These are phyloP conservation scores for Pichia pseudocactophila DNA, from an alignment of 805 yeast species.

Conservation along the genomic window DNA sequence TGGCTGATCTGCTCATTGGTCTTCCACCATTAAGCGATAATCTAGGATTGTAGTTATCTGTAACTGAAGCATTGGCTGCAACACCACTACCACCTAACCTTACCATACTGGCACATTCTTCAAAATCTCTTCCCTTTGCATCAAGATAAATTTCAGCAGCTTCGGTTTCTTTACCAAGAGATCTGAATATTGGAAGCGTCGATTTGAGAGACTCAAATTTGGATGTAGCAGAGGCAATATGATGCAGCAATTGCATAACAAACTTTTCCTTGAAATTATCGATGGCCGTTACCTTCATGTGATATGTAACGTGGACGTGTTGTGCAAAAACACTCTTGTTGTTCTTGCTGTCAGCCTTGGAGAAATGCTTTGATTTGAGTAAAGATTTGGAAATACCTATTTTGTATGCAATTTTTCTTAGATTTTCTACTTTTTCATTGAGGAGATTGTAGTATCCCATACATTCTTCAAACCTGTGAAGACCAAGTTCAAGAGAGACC, in stretches of 20 bases:
- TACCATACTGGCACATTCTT: constrained; percentile 38
- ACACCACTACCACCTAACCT: constrained; percentile 52
- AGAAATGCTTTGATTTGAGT: constrained; percentile 15
- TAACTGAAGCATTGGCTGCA: constrained; percentile 11
- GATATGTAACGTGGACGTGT: constrained; percentile 10
- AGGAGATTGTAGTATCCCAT: constrained; percentile 27
- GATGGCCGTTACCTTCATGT: constrained; percentile 18
- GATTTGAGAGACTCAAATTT: constrained; percentile 14
- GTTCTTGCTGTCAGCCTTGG: constrained; percentile 10
- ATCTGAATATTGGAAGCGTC: constrained; percentile 24
- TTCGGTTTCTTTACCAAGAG: constrained; percentile 36
- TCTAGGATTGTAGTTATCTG: not conserved
- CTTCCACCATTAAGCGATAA: not conserved
- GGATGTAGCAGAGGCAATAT: constrained; percentile 16
- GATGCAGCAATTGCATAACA: constrained; percentile 15
- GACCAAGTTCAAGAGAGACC: constrained; percentile 41
- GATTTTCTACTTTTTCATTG: constrained; percentile 15
- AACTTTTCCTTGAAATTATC: constrained; percentile 17
- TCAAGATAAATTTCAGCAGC: constrained; percentile 43
- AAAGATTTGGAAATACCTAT: constrained; percentile 7
- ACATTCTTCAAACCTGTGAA: constrained; percentile 36
- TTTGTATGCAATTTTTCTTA: constrained; percentile 7
- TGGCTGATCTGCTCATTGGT: constrained; percentile 4
- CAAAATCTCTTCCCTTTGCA: constrained; percentile 38
- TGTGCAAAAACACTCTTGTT: constrained; percentile 9